Percentiles rank a stretch among this genome's conserved stretches.
Evolutionary conservation across 257 asterid species (phyloP).

Genomic region (Solanum lycopersicoides): DNA sequence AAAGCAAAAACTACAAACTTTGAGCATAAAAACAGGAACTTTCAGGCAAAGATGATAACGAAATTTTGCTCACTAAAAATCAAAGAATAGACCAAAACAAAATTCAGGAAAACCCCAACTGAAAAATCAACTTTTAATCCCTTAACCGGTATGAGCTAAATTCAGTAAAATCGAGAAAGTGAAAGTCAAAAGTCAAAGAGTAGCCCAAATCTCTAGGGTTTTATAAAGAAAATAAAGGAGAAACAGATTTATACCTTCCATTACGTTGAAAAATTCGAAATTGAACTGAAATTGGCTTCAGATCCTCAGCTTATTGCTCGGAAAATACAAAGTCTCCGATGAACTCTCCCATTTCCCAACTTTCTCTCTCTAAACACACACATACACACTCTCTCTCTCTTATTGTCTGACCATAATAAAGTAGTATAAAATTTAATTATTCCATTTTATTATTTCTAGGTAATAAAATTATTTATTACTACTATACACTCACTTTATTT

Average conservation of each 20-base stretch:
- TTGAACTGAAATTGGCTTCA: not conserved
- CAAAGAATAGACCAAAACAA: not conserved
- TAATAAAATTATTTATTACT: too few relatives aligned
- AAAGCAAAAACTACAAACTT: not conserved
- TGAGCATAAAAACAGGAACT: not conserved
- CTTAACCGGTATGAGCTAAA: not conserved
- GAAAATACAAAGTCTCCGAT: not conserved
- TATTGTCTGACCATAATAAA: not conserved
- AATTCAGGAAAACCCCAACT: not conserved
- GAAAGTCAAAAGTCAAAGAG: not conserved
- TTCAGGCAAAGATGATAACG: not conserved
- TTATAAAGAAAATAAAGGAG: not conserved
- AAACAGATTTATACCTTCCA: conserved; percentile 4
- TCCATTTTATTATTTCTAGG: too few relatives aligned
- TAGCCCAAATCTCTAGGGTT: conserved; percentile 2
- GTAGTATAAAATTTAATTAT: not conserved
- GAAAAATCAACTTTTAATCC: not conserved
- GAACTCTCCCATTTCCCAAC: not conserved
- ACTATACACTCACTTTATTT: too few relatives aligned
- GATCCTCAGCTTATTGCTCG: not conserved
- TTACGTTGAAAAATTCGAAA: not conserved
- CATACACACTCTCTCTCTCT: not conserved
- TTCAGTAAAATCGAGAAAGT: not conserved
- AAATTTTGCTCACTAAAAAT: not conserved
- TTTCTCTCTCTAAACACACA: not conserved